Conservation (phyloP, 345 rosid genomes). For the Alliaria petiolata region DNA sequence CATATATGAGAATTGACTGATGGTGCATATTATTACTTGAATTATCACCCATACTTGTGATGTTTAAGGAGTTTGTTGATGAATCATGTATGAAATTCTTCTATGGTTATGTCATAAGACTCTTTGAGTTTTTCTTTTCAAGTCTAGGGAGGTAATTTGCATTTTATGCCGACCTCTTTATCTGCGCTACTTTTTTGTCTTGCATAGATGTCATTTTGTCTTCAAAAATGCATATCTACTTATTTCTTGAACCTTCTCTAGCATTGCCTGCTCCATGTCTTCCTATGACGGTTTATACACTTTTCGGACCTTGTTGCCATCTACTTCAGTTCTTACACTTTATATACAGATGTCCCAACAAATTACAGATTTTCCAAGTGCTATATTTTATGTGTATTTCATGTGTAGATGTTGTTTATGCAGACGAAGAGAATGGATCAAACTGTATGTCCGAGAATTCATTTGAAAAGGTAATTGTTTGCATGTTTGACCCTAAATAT, state of each 20-base stretch:
- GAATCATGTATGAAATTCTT: background rate
- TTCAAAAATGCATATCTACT: background rate
- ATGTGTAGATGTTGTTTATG: conserved; percentile 16
- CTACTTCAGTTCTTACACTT: background rate
- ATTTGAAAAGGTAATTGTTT: conserved; percentile 27
- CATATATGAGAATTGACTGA: conserved; percentile 1
- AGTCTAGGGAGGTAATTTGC: background rate
- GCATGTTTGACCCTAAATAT: background rate
- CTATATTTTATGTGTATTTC: background rate
- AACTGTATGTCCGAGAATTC: conserved; percentile 12
- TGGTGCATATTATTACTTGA: conserved; percentile 4
- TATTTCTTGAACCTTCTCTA: background rate
- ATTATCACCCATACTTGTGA: background rate
- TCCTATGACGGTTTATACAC: background rate
- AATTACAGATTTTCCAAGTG: background rate
- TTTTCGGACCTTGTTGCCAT: background rate
- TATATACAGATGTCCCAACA: background rate
- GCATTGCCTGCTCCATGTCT: background rate
- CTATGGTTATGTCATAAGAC: background rate
- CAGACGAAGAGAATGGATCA: conserved; percentile 22
- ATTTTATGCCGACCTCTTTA: background rate
- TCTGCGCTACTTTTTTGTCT: background rate
- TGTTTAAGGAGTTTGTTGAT: conserved; percentile 1
- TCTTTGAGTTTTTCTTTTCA: background rate
- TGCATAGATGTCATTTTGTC: background rate